These are phyloP conservation scores for Trichoderma polysporum DNA, from an alignment of 2,329 filamentous ascomycete species.

Conservation along the genomic window DNA sequence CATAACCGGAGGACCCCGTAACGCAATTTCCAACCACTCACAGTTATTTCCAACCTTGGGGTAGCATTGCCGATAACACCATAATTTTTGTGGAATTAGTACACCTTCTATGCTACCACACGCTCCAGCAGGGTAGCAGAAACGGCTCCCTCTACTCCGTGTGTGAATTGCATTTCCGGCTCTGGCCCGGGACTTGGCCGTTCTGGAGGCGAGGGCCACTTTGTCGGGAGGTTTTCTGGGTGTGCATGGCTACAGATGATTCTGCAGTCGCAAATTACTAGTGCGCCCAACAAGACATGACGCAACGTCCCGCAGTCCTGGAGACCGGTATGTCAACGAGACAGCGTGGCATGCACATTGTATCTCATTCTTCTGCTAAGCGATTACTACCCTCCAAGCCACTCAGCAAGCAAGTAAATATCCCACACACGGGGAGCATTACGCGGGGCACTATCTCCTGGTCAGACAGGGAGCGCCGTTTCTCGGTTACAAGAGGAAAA, in stretches of 20 bases:
- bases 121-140: not conserved
- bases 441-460: not conserved
- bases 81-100: not conserved
- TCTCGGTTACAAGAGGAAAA: not conserved
- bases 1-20: not conserved
- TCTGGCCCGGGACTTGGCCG: not conserved
- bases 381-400: not conserved
- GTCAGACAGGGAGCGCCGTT: not conserved
- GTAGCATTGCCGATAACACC: slow-evolving; percentile 3
- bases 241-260: not conserved
- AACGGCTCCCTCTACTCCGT: not conserved
- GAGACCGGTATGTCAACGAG: slow-evolving; percentile 6
- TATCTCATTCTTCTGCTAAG: slow-evolving; percentile 4
- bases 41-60: not conserved
- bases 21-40: not conserved
- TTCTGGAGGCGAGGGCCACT: not conserved
- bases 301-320: slow-evolving; percentile 18
- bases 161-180: not conserved
- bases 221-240: not conserved
- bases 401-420: not conserved
- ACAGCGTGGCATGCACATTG: slow-evolving; percentile 19
- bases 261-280: not conserved
- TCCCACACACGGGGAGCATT: not conserved
- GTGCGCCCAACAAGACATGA: not conserved
- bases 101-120: not conserved